Evolutionary conservation across 139 green algal genomes (phyloP), one percentile per base, ranked within the genome.

Genomic region (Pycnococcus provasolii): DNA sequence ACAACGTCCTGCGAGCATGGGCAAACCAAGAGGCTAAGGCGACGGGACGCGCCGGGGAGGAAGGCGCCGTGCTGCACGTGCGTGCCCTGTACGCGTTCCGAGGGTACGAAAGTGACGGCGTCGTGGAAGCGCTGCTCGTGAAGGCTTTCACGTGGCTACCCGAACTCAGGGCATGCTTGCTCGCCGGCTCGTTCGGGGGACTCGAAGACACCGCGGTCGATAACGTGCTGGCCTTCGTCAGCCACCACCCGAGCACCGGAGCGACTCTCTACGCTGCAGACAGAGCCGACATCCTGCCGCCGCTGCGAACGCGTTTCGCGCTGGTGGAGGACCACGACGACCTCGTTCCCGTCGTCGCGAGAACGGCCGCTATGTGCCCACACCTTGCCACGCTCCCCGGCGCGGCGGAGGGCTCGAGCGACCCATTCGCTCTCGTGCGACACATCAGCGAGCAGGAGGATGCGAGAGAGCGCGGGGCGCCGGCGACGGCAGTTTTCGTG

Each of bases 241-340:
- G 41, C 15, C 4, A 43, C 15, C 15, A 15, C 15, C 39, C 4
- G 53, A 60, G 15, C 15, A 60, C 13, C 15, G 4, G 13, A 6
- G 39, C 41, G 4, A 26, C 53, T 15, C 13, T 60, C 8, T 60
- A 60, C 53, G 53, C 53, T n/a, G 53, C 53, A 26, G 4, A 15
- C 6, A 8, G 53, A 37, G 53, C 7, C 4, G 41, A 4, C 6
- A 26, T 60, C 8, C 13, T 8, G 41, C 53, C 53, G 8, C 53
- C 15, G 15, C 53, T 60, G 6, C 7, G 53, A 4, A 26, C 41
- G 6, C 7, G 53, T 5, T n/a, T 8, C 53, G 53, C 53, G 53
- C 53, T 15, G 40, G 62, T 68, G 3, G 62, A 68, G 43, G 62
- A 68, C 62, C 62, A 68, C 62, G 62, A 68, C 62, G 62, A 68